phyloP scores from a whole-genome alignment of 192 early-diverging fungal species.

The Backusella psychrophila region DNA sequence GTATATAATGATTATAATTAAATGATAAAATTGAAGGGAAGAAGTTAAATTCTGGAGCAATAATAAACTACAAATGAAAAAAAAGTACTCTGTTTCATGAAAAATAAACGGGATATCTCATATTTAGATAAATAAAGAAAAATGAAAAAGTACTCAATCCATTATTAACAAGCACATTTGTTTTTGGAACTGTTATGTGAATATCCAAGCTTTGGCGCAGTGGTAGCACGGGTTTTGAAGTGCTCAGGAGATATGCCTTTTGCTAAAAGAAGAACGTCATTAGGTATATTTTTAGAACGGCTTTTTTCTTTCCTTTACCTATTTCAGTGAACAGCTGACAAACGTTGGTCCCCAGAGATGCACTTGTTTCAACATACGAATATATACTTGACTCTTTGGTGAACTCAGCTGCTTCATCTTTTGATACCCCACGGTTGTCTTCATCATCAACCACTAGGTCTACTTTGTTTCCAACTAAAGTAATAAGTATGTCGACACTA shows the following conservation, averaged over 20 bases:
- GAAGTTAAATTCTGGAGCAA: not conserved
- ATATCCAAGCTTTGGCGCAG: not conserved
- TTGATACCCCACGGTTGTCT: constrained; percentile 32
- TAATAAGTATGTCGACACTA: constrained; percentile 94
- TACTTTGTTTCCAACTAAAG: constrained; percentile 95
- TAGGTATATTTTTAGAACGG: not conserved
- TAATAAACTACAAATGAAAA: not conserved
- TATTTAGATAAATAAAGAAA: not conserved
- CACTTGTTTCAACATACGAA: constrained; percentile 88
- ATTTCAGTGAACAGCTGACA: constrained; percentile 93
- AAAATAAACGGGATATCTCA: not conserved
- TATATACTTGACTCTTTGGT: constrained; percentile 62
- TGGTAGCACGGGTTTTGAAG: not conserved
- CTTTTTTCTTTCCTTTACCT: constrained; percentile 12
- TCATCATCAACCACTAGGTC: constrained; percentile 53
- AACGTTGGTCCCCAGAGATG: constrained; percentile 84
- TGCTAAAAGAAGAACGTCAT: not conserved
- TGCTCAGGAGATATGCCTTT: not conserved
- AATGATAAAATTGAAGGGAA: not conserved
- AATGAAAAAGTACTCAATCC: not conserved
- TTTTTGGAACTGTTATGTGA: not conserved
- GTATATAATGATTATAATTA: not conserved
- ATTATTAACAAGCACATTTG: not conserved
- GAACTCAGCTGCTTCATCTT: constrained; percentile 46
- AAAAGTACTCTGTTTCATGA: not conserved